Base-by-base conservation (phyloP, 345 rosid genomes). In the Corchorus capsularis region DNA sequence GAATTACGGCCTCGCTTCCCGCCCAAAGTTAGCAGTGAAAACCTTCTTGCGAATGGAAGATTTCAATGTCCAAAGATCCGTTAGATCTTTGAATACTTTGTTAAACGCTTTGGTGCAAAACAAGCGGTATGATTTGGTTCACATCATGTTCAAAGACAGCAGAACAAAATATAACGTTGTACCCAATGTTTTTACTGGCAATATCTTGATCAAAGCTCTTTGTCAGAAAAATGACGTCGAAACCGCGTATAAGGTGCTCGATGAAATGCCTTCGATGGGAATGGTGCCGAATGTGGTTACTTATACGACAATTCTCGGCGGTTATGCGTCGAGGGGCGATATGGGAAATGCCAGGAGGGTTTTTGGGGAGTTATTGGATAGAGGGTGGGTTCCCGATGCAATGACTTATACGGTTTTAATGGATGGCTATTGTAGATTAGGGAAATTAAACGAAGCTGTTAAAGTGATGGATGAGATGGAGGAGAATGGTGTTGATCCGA, bases 391-490 rank as follows among this genome's bases (percentile, higher is more conserved):
- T 59, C 98, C 98, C 0, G 98, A 94, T 81, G 94, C 88, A 2
- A 93, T 87, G 1, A 90, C 94, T 2, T 93, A 90, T 67, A 89
- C 94, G 0, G 75, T 90, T 65, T 84, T 93, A 68, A 89, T 93
- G 89, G 88, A 90, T 82, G 98, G 98, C 75, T 90, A 90, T 74
- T 90, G 94, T 70, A 82, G 74, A 82, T 77, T 83, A 53, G 74
- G 97, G 75, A 89, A 89, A 76, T 88, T 94, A 54, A 79, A 39
- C 69, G 95, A 94, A 73, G 98, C 98, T 4, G 83, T 90, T 69
- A 85, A 77, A 84, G 88, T 89, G 12, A 94, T 94, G 95, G 97
- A 94, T 85, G 93, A 90, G 5, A 94, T 93, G 98, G 97, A 90
- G 72, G 86, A 85, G 63, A 87, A 89, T 41, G 90, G 85, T 32